phyloP scores from a whole-genome alignment of 805 yeast genomes.

The Scheffersomyces amazonensis region DNA sequence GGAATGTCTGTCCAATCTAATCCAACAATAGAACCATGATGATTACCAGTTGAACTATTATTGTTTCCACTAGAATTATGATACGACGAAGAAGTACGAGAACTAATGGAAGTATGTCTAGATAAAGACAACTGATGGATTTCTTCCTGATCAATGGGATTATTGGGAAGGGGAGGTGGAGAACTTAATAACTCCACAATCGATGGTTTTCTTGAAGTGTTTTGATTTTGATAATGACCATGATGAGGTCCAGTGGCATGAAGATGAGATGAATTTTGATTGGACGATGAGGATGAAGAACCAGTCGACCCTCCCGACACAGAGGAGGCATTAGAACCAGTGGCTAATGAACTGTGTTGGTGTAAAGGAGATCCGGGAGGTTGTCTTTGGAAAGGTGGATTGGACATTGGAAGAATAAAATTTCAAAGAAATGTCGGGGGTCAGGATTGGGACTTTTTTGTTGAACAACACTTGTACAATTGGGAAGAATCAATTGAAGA shows the following conservation, averaged over 20 bases:
- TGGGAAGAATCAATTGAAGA: too few relatives aligned
- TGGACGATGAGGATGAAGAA: neutral
- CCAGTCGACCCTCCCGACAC: neutral
- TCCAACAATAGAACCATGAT: conserved; percentile 5
- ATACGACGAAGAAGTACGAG: conserved; percentile 14
- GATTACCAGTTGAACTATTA: conserved; percentile 3
- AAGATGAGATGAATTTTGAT: conserved; percentile 8
- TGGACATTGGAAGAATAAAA: too few relatives aligned
- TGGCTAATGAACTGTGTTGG: too few relatives aligned
- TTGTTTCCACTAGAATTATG: conserved; percentile 6
- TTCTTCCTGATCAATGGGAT: conserved; percentile 35
- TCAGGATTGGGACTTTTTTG: too few relatives aligned
- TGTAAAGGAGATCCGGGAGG: conserved; percentile 5
- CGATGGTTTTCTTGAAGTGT: conserved; percentile 50
- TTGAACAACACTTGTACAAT: too few relatives aligned
- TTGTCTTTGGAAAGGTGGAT: conserved; percentile 16
- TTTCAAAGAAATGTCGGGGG: too few relatives aligned
- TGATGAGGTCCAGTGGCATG: conserved; percentile 6
- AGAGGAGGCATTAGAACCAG: neutral
- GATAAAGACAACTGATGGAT: conserved; percentile 37
- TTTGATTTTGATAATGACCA: conserved; percentile 7
- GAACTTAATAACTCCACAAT: conserved; percentile 73
- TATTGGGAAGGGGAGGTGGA: conserved; percentile 64
- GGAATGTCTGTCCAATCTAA: conserved; percentile 72
- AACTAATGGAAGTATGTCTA: conserved; percentile 29